Conservation (phyloP, 148 eudicot genomes). For the Euryodendron excelsum region DNA sequence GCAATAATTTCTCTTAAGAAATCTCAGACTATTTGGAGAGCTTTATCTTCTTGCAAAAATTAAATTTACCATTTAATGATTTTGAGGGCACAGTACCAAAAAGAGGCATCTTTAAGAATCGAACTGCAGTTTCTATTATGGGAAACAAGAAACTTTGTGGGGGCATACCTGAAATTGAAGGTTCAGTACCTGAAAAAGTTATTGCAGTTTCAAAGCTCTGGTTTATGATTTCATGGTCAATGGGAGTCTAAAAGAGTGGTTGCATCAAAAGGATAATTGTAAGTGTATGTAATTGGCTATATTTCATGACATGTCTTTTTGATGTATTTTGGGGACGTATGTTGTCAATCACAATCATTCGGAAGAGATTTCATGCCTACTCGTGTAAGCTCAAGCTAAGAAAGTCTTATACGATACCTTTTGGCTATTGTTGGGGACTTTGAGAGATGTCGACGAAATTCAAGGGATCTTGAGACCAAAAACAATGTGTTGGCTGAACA, state of each 20-base stretch:
- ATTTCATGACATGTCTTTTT: too few relatives aligned
- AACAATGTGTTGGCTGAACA: too few relatives aligned
- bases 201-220: conserved; percentile 23
- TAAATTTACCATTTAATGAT: conserved; percentile 26
- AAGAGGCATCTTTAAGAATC: conserved; percentile 22
- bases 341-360: too few relatives aligned
- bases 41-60: neutral
- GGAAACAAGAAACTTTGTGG: conserved; percentile 42
- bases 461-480: too few relatives aligned
- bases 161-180: conserved; percentile 8
- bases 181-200: neutral
- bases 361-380: too few relatives aligned
- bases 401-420: too few relatives aligned
- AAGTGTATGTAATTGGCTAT: too few relatives aligned
- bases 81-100: conserved; percentile 35
- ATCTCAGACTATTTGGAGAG: conserved; percentile 19
- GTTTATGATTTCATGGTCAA: conserved; percentile 28
- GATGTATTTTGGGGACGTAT: too few relatives aligned
- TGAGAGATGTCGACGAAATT: too few relatives aligned
- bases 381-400: too few relatives aligned
- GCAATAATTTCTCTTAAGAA: conserved; percentile 28
- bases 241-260: conserved; percentile 27
- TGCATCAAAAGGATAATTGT: conserved; percentile 18
- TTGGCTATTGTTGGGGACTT: too few relatives aligned
- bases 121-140: conserved; percentile 7